Conservation (phyloP, 495 filamentous ascomycete genomes). For the Lasiosphaeriaceae sp. region DNA sequence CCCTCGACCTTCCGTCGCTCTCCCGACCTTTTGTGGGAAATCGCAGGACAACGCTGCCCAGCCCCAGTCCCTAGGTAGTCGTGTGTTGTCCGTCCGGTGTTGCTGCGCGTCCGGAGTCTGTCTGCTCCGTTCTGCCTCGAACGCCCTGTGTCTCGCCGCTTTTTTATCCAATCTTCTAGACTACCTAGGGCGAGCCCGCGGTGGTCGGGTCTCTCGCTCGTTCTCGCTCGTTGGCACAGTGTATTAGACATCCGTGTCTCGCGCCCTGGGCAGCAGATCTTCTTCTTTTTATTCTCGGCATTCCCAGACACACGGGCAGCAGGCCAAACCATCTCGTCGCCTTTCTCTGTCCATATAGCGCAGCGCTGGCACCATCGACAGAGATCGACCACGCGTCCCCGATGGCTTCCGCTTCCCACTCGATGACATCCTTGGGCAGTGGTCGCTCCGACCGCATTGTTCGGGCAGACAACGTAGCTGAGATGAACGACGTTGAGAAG, state of each 20-base stretch:
- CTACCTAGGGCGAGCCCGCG: no score
- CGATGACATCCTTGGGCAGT: slow-evolving; percentile 21
- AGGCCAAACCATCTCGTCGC: no score
- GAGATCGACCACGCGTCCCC: no score
- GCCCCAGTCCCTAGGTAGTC: background rate
- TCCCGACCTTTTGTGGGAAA: background rate
- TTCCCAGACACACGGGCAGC: no score
- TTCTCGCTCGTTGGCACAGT: no score
- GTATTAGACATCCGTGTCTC: no score
- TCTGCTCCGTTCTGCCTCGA: no score
- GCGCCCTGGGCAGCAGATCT: no score
- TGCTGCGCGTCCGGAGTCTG: background rate
- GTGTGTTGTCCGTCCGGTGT: background rate
- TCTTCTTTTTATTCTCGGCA: no score
- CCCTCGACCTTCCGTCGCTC: background rate
- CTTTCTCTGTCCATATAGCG: no score
- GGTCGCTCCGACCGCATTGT: slow-evolving; percentile 14
- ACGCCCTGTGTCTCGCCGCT: background rate
- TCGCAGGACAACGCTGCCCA: background rate
- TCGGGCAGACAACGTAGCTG: slow-evolving; percentile 1
- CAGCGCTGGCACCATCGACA: no score
- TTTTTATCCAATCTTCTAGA: background rate
- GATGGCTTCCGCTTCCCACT: slow-evolving; percentile 17
- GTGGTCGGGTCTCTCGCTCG: no score
- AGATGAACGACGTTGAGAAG: slow-evolving; percentile 24